Conservation (phyloP, 2,329 filamentous ascomycete genomes). For the Colletotrichum tabaci region DNA sequence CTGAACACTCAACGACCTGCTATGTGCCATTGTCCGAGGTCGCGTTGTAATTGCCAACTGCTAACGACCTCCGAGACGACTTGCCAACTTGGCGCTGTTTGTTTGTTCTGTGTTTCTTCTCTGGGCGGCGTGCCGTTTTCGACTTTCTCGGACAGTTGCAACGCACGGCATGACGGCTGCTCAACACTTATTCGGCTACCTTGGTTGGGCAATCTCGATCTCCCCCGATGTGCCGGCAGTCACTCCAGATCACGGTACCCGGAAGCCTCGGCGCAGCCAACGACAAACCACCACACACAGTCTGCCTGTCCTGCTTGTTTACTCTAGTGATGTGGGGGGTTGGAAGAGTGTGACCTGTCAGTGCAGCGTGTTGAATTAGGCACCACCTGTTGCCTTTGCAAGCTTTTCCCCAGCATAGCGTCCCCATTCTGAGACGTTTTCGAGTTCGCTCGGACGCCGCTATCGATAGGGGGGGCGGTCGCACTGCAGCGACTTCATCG, state of each 20-base stretch:
- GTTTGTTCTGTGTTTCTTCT: constrained; percentile 11
- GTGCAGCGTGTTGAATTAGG: constrained; percentile 8
- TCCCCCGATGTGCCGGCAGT: constrained; percentile 14
- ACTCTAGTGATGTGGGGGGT: constrained; percentile 5
- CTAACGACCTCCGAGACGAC: not conserved
- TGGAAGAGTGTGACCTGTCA: constrained; percentile 31
- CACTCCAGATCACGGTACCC: constrained; percentile 20
- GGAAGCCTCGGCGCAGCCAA: constrained; percentile 18
- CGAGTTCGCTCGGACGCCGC: constrained; percentile 27
- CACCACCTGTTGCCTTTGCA: constrained; percentile 13
- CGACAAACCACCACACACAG: constrained; percentile 16
- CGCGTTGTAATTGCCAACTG: not conserved
- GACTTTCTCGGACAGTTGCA: not conserved
- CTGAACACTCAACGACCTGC: not conserved
- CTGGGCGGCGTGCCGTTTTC: not conserved
- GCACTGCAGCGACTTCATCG: constrained; percentile 24
- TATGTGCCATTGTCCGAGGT: not conserved
- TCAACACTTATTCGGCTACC: not conserved
- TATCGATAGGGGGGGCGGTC: constrained; percentile 29
- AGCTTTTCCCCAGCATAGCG: constrained; percentile 27
- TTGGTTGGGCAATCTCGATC: constrained; percentile 28
- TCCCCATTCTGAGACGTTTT: constrained; percentile 33
- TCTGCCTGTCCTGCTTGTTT: constrained; percentile 5
- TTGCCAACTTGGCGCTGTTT: not conserved
- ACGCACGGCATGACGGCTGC: not conserved